Evolutionary conservation across 2,329 filamentous ascomycete genomes (phyloP), one percentile per base, ranked within the genome.

Genomic region (Emericellopsis cladophorae): DNA sequence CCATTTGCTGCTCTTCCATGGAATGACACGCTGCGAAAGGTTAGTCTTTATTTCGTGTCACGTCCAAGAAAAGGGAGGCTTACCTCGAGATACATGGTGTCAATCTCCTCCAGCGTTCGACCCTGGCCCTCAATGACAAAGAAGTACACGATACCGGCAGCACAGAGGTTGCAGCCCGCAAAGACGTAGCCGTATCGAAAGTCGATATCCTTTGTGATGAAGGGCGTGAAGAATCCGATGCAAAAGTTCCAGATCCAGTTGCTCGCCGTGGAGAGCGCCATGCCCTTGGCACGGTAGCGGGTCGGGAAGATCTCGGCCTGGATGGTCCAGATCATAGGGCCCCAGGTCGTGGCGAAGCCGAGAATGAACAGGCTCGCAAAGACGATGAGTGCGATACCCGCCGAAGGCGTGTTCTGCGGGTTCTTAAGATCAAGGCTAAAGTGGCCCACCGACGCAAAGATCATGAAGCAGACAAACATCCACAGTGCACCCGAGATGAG

Each of bases 101-200:
- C 84, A 42, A 90, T 82, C 56, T 89, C 82, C 61, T 90, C 84
- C 2, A 90, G 68, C 0, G 76, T 79, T 6, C 82, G 73, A 40
- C 80, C 83, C 53, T 84, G 79, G 36, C 74, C 79, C 55, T 89
- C 84, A 42, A 82, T 76, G 40, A 88, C 72, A 56, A 87, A 87
- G 61, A 89, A 84, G 64, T 81, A 89, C 24, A 88, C 80, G 11
- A 87, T 58, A 0, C 77, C 47, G 0, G 76, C 73, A 0, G 73
- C 81, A 0, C 74, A 64, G 15, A 84, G 62, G 49, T 84, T 82
- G 53, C 81, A 86, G 0, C 68, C 79, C 0, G 81, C 83, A 57
- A 88, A 88, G 24, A 89, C 76, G 47, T 86, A 84, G 2, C 84
- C 84, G 51, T 84, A 85, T 2, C 69, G 69, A 58, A 81, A 88